These are phyloP conservation scores for Aspergillus funiculosus DNA, from an alignment of 495 filamentous ascomycete genomes.

Conservation along the genomic window DNA sequence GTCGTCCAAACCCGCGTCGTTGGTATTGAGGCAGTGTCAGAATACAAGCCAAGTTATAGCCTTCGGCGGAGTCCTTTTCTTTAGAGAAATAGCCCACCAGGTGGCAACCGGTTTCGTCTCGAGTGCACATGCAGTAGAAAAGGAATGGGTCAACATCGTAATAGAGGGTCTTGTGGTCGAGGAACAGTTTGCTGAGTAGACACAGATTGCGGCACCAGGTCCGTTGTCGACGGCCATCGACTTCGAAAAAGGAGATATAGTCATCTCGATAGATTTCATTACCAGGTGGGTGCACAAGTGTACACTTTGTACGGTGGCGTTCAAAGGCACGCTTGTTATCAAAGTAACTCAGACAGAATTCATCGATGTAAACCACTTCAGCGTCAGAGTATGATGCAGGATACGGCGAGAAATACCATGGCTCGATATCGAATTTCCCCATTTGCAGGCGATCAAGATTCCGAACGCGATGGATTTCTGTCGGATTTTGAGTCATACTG, in stretches of 20 bases:
- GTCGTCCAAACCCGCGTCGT: constrained; percentile 82
- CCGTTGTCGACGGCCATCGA: constrained; percentile 89
- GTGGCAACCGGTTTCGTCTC: constrained; percentile 82
- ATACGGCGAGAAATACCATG: constrained; percentile 99
- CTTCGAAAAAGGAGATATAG: constrained; percentile 92
- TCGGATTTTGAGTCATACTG: constrained; percentile 97
- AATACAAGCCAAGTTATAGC: constrained; percentile 97
- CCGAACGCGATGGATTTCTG: constrained; percentile 91
- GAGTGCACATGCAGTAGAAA: constrained; percentile 95
- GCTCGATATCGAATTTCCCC: constrained; percentile 84
- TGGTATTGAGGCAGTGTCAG: constrained; percentile 94
- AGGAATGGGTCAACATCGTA: constrained; percentile 98
- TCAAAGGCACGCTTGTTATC: constrained; percentile 70
- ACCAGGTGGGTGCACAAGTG: constrained; percentile 84
- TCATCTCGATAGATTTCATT: constrained; percentile 98
- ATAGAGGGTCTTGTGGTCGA: constrained; percentile 99
- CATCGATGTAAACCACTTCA: constrained; percentile 91
- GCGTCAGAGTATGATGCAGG: constrained; percentile 79
- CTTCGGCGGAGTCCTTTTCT: constrained; percentile 93
- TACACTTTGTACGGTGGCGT: constrained; percentile 86
- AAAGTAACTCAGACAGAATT: constrained; percentile 92
- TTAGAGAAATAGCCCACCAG: constrained; percentile 97
- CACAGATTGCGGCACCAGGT: constrained; percentile 97
- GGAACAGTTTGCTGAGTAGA: constrained; percentile 88
- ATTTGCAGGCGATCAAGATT: constrained; percentile 92